Base-by-base conservation (phyloP, 345 rosid genomes). In the Lumnitzera littorea region DNA sequence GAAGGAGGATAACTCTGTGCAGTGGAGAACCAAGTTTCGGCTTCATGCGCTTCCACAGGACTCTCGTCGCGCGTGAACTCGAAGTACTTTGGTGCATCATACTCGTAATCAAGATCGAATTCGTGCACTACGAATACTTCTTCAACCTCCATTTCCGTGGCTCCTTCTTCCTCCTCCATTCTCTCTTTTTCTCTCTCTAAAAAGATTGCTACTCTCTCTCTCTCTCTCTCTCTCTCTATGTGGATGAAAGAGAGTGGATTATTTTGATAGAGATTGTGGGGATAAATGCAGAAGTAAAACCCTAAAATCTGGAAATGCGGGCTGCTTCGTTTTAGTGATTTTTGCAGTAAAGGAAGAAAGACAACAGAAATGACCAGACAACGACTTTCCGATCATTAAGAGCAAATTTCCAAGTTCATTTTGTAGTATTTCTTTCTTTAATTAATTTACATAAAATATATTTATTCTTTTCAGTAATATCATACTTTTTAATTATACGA, bases 41-140 rank as follows among this genome's bases (percentile, higher is more conserved):
- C 82, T 24, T 46, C 72, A 51, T 74, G 67, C 50, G 91, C 91
- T 85, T 88, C 98, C 23, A 20, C 66, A 0, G 25, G 31, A 16
- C 75, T 75, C 72, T 95, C 99, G 46, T 77, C 87, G 6, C 83
- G 79, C 5, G 83, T 69, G 77, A 95, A 88, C 70, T 95, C 98
- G 57, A 69, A 88, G 87, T 77, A 85, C 60, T 72, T 71, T 59
- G 90, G 68, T 25, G 99, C 99, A 43, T 91, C 96, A 53, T 84
- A 95, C 87, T 95, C 99, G 76, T 91, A 95, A 27, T 78, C 87
- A 48, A 75, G 72, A 79, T 95, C 99, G 48, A 88, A 66, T 70
- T 87, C 96, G 24, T 71, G 85, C 52, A 82, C 98, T 72, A 82
- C 90, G 13, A 82, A 95, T 57, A 87, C 81, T 59, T 81, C 63